Conservation (phyloP, 352 stramenopile genomes). For the Globisporangium cederbergense region DNA sequence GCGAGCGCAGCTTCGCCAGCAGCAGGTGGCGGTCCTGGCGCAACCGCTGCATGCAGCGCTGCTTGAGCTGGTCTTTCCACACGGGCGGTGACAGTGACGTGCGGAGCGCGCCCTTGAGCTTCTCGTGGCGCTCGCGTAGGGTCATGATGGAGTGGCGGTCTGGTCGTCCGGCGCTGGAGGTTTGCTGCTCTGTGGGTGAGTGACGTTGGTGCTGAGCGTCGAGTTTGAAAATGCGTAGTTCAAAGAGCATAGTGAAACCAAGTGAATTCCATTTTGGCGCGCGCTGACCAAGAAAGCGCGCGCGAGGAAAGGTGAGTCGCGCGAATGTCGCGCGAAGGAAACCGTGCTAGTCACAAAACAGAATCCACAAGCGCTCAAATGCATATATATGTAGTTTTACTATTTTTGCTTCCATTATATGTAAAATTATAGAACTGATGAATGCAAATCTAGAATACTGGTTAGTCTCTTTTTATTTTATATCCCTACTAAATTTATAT, state of each 20-base stretch:
- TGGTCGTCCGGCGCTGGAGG: not conserved
- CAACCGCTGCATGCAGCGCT: constrained; percentile 67
- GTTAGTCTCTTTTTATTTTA: no score
- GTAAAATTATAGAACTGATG: no score
- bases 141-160: constrained; percentile 3
- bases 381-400: no score
- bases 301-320: not conserved
- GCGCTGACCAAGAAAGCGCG: constrained; percentile 8
- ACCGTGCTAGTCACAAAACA: no score
- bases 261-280: constrained; percentile 5
- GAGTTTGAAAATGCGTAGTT: constrained; percentile 5
- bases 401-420: no score
- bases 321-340: not conserved
- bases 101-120: constrained; percentile 26
- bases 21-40: constrained; percentile 57
- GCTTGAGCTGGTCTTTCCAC: constrained; percentile 76
- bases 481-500: no score
- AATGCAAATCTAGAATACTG: no score
- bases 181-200: not conserved
- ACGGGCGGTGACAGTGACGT: constrained; percentile 57
- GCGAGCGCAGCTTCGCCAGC: constrained; percentile 58
- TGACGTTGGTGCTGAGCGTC: not conserved
- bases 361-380: no score
- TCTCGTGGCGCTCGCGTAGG: constrained; percentile 14
- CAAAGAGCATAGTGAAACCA: not conserved